phyloP scores from a whole-genome alignment of 495 filamentous ascomycete species.

The Hypoxylon cercidicola region DNA sequence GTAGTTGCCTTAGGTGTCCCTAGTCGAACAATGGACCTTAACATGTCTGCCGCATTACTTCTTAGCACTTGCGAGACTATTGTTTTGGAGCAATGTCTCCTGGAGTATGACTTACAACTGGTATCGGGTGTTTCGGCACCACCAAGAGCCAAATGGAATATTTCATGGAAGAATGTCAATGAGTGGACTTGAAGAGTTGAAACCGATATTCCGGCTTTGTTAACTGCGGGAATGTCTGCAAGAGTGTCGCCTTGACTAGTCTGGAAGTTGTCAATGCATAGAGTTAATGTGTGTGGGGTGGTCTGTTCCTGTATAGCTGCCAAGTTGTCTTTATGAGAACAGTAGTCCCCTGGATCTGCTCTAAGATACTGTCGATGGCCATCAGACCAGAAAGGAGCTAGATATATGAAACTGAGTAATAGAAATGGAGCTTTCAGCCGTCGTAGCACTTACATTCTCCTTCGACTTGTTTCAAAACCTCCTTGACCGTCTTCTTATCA shows the following conservation, averaged over 20 bases:
- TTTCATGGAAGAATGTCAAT: constrained; percentile 15
- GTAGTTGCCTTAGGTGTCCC: constrained; percentile 1
- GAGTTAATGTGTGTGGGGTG: constrained; percentile 5
- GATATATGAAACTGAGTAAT: not conserved
- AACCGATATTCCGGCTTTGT: not conserved
- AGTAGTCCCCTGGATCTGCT: constrained; percentile 5
- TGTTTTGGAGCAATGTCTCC: not conserved
- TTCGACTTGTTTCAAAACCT: not conserved
- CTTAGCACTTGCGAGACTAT: not conserved
- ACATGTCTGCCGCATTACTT: not conserved
- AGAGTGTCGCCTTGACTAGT: not conserved
- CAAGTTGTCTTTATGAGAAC: not conserved
- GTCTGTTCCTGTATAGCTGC: constrained; percentile 14
- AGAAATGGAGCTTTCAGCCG: not conserved
- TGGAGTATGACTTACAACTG: not conserved
- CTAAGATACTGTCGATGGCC: constrained; percentile 6
- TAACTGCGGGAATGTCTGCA: constrained; percentile 5
- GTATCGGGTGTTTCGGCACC: not conserved
- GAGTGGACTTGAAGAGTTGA: constrained; percentile 15
- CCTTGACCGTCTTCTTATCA: constrained; percentile 3
- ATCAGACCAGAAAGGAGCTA: constrained; percentile 15
- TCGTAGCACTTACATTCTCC: not conserved
- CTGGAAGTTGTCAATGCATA: constrained; percentile 6
- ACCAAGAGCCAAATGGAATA: constrained; percentile 8
- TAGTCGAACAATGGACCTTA: constrained; percentile 2